phyloP scores from a whole-genome alignment of 768 basidiomycete genomes.

The Psilocybe sp. region DNA sequence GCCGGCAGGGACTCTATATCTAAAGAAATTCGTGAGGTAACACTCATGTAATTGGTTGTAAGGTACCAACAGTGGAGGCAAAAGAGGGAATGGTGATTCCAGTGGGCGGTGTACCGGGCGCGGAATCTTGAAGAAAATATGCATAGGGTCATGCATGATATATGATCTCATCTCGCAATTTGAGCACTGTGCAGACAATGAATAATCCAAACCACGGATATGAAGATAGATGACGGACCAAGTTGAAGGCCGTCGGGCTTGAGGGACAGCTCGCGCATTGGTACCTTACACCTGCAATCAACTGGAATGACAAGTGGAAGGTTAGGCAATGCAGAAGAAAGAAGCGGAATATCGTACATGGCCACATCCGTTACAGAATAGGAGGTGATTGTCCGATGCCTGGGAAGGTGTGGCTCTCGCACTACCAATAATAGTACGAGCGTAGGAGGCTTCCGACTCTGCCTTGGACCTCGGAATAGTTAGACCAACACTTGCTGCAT shows the following conservation, averaged over 20 bases:
- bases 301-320: constrained; percentile 31
- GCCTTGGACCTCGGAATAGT: constrained; percentile 45
- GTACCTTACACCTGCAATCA: constrained; percentile 76
- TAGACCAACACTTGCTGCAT: constrained; percentile 60
- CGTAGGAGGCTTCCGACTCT: constrained; percentile 60
- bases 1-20: constrained; percentile 65
- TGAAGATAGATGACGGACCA: constrained; percentile 48
- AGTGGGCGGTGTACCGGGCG: constrained; percentile 66
- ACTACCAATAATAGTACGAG: constrained; percentile 64
- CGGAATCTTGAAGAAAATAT: constrained; percentile 86
- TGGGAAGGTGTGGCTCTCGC: constrained; percentile 28
- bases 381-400: constrained; percentile 49
- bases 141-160: constrained; percentile 75
- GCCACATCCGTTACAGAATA: constrained; percentile 60
- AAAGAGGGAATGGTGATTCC: constrained; percentile 51
- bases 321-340: background rate
- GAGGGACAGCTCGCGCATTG: constrained; percentile 92
- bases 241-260: constrained; percentile 61
- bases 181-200: constrained; percentile 53
- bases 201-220: constrained; percentile 1
- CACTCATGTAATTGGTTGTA: constrained; percentile 5
- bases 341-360: constrained; percentile 36
- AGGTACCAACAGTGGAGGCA: constrained; percentile 61
- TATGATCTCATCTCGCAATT: constrained; percentile 80
- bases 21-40: constrained; percentile 20